phyloP scores from a whole-genome alignment of 2,329 filamentous ascomycete species.

The Pezicula radicicola region DNA sequence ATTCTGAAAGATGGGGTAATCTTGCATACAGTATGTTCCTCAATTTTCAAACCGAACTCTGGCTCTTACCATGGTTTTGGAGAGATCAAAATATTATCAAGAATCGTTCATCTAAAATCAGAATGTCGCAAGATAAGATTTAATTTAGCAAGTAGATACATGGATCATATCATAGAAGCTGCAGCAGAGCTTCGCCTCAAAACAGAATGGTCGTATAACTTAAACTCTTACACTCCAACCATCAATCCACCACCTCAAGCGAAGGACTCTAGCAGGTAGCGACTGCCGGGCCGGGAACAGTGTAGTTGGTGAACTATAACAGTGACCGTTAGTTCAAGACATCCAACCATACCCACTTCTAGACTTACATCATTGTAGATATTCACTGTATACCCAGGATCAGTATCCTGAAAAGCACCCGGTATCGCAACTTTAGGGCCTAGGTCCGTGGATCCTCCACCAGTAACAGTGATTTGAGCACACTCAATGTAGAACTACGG shows the following conservation, averaged over 20 bases:
- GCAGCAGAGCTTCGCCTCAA: too few relatives aligned
- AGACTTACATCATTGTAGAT: constrained; percentile 2
- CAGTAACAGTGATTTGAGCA: constrained; percentile 5
- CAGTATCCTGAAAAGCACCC: constrained; percentile 15
- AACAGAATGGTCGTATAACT: too few relatives aligned
- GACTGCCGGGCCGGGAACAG: constrained; percentile 12
- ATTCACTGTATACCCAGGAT: constrained; percentile 5
- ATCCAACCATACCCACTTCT: background rate
- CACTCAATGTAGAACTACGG: constrained; percentile 27
- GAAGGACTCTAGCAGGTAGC: constrained; percentile 2
- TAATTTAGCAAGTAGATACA: too few relatives aligned
- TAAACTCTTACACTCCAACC: background rate
- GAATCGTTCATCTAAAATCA: too few relatives aligned
- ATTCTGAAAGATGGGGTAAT: too few relatives aligned
- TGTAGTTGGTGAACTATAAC: constrained; percentile 10
- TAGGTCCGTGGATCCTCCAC: constrained; percentile 13
- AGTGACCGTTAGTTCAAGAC: background rate
- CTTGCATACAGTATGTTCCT: too few relatives aligned
- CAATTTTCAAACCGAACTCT: too few relatives aligned
- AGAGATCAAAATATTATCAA: too few relatives aligned
- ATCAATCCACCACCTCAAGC: background rate
- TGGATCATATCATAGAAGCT: too few relatives aligned
- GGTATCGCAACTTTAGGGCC: constrained; percentile 21
- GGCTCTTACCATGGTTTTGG: too few relatives aligned
- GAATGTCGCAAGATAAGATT: too few relatives aligned